Percentiles rank a stretch among this genome's conserved stretches.
Conservation (phyloP, 2,329 filamentous ascomycete species). For the Neonectria neomacrospora region DNA sequence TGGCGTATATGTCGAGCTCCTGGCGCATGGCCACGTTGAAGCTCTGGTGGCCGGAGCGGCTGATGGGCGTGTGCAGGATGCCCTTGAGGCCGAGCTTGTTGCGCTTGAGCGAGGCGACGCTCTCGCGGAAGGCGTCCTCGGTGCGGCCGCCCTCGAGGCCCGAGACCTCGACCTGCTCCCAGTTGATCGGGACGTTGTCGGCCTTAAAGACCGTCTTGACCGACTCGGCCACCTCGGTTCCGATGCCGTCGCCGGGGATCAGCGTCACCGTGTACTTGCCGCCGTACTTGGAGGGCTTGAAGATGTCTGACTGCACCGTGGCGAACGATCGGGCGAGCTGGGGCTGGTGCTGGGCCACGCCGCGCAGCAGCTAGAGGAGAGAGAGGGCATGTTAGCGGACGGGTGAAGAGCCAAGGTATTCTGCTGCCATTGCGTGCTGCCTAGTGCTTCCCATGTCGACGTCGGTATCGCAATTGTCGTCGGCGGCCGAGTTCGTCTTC, state of each 20-base stretch:
- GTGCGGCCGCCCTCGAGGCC: constrained; percentile 89
- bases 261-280: constrained; percentile 99
- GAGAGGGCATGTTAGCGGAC: constrained; percentile 40
- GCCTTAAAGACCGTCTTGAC: constrained; percentile 99
- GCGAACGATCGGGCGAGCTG: constrained; percentile 71
- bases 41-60: constrained; percentile 95
- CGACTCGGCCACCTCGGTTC: constrained; percentile 95
- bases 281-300: constrained; percentile 98
- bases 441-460: neutral
- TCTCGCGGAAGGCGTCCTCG: constrained; percentile 95
- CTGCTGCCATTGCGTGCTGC: constrained; percentile 11
- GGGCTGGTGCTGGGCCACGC: constrained; percentile 60
- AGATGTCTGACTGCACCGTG: constrained; percentile 92
- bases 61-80: constrained; percentile 97
- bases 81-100: constrained; percentile 99
- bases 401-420: neutral
- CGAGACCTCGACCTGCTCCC: constrained; percentile 97
- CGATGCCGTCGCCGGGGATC: constrained; percentile 98
- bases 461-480: neutral
- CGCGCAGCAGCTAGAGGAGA: constrained; percentile 61
- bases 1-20: constrained; percentile 99
- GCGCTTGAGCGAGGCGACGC: constrained; percentile 92
- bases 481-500: constrained; percentile 6
- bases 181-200: constrained; percentile 97
- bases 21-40: constrained; percentile 99